Percentiles rank a stretch among this genome's conserved stretches.
Evolutionary conservation across 495 filamentous ascomycete genomes (phyloP).

Genomic region (Neurospora hispaniola): DNA sequence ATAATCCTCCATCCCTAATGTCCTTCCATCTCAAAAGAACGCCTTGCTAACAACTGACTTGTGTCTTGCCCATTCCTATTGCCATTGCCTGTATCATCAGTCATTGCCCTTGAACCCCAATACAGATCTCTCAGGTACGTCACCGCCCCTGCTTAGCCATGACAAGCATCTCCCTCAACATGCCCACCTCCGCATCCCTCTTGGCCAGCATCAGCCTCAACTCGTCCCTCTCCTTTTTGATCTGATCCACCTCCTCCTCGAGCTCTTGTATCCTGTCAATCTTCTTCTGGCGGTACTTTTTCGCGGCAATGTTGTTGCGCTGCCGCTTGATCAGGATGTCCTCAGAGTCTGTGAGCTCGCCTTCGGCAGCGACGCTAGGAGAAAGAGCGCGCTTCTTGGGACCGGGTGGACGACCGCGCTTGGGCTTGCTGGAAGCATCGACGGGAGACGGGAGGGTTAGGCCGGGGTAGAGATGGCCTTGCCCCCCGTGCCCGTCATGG

Average conservation of each 20-base stretch:
- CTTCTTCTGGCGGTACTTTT: slow-evolving; percentile 61
- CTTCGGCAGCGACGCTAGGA: not conserved
- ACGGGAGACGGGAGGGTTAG: not conserved
- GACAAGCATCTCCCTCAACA: slow-evolving; percentile 33
- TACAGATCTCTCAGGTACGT: not conserved
- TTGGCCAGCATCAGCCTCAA: slow-evolving; percentile 51
- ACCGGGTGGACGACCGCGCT: slow-evolving; percentile 6
- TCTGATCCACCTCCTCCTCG: slow-evolving; percentile 47
- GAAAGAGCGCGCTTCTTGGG: not conserved
- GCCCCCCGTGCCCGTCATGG: not conserved
- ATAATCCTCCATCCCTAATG: not conserved
- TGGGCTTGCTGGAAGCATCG: not conserved
- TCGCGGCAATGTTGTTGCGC: slow-evolving; percentile 59
- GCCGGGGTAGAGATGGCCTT: not conserved
- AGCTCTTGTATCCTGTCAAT: slow-evolving; percentile 55
- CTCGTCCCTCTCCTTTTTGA: slow-evolving; percentile 53
- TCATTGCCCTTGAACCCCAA: not conserved
- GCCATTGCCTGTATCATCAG: not conserved
- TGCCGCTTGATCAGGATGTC: slow-evolving; percentile 41
- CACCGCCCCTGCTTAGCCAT: slow-evolving; percentile 16
- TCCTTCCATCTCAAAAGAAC: not conserved
- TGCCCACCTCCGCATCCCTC: slow-evolving; percentile 49
- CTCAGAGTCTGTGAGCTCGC: slow-evolving; percentile 1
- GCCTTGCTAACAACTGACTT: not conserved
- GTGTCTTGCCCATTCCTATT: no score